phyloP scores from a whole-genome alignment of 2,329 filamentous ascomycete species.

The Curvularia eragrostidis region DNA sequence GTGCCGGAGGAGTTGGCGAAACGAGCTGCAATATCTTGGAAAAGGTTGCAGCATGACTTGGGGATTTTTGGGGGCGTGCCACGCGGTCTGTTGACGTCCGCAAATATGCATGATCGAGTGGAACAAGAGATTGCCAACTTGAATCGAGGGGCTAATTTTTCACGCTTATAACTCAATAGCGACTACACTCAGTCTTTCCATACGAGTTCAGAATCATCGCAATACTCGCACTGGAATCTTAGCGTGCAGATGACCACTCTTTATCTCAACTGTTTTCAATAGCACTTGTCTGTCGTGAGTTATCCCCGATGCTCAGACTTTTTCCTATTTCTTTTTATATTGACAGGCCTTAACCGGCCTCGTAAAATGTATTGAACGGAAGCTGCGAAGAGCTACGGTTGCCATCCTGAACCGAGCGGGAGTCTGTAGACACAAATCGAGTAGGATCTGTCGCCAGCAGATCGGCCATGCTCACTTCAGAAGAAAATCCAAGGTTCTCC shows the following conservation, averaged over 20 bases:
- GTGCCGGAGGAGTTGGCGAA: slow-evolving; percentile 64
- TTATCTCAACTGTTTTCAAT: neutral
- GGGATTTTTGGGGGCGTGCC: slow-evolving; percentile 21
- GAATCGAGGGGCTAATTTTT: slow-evolving; percentile 5
- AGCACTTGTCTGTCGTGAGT: neutral
- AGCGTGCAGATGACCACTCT: neutral
- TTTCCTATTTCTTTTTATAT: no score
- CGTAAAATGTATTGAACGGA: slow-evolving; percentile 30
- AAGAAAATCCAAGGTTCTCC: slow-evolving; percentile 69
- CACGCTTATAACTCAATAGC: slow-evolving; percentile 9
- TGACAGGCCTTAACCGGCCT: slow-evolving; percentile 18
- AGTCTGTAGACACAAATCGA: slow-evolving; percentile 47
- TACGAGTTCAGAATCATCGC: neutral
- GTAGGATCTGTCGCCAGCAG: slow-evolving; percentile 49
- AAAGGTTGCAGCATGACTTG: slow-evolving; percentile 55
- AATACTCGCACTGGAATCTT: neutral
- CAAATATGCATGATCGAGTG: neutral
- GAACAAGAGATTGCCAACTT: neutral
- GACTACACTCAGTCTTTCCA: neutral
- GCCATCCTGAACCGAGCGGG: slow-evolving; percentile 34
- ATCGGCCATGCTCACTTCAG: slow-evolving; percentile 65
- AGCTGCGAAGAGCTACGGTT: slow-evolving; percentile 26
- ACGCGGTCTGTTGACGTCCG: neutral
- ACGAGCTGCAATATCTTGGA: slow-evolving; percentile 61
- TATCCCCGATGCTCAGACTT: neutral